Evolutionary conservation across 2,329 filamentous ascomycete species (phyloP), one percentile per base, ranked within the genome.

Genomic region (Fusarium penzigii): DNA sequence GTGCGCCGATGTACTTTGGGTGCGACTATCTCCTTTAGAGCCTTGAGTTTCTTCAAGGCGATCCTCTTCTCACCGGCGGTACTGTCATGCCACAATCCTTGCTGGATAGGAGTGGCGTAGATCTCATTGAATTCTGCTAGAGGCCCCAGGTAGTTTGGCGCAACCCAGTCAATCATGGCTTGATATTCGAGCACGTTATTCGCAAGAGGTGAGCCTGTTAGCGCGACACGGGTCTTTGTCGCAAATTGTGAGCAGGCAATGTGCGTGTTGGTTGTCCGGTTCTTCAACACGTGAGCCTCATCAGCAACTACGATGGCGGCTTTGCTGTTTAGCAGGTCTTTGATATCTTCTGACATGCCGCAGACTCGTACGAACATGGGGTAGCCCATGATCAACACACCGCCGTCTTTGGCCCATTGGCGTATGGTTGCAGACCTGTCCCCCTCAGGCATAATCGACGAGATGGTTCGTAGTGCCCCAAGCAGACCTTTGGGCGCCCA

Each of bases 111-210:
- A 3, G 78, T 79, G 6, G 84, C 81, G 65, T 88, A 96, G n/a
- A 85, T 81, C 1, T 77, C 68, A 17, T 77, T 80, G 68, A 97
- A 97, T 63, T 92, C 87, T 1, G 70, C 63, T 10, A 79, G 70
- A 4, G 82, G 78, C 1, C 90, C 91, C 3, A 96, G 77, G 66
- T 90, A 96, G 20, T 83, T 84, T 0, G 89, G 89, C 2, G 90
- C 86, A 46, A 94, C 85, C 90, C 91, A 96, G 57, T 92, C 82
- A 52, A 96, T 87, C 83, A 96, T 90, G n/a, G 85, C 75, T 65
- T 87, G 91, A 65, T 96, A 96, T 63, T 97, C 92, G 29, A 81
- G 75, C 1, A 96, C 84, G 46, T 90, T 89, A 65, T 96, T 97
- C 5, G 89, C 86, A 46, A 97, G 75, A 1, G 92, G 92, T 0